Conservation (phyloP, 208 protist genomes). For the Wallacemonas sp. region DNA sequence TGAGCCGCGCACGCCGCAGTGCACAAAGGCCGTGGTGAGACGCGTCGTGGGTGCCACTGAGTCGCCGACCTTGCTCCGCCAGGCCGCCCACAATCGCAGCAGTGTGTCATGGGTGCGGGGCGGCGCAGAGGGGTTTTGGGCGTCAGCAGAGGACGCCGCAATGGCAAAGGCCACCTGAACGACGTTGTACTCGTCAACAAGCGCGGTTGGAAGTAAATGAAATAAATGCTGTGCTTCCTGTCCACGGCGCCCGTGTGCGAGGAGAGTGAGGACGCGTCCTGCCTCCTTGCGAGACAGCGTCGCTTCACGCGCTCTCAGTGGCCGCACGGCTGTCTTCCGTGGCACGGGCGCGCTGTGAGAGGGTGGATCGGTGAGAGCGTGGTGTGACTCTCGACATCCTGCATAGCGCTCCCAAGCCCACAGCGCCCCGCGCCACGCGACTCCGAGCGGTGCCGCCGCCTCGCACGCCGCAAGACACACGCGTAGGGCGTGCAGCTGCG, state of each 20-base stretch:
- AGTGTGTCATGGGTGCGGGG: constrained; percentile 18
- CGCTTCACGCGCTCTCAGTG: no score
- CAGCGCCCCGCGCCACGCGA: background rate
- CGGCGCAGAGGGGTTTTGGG: no score
- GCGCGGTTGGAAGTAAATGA: constrained; percentile 12
- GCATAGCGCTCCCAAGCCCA: background rate
- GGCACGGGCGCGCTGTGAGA: no score
- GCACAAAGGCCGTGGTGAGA: constrained; percentile 52
- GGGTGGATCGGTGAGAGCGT: background rate
- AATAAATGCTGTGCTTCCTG: constrained; percentile 48
- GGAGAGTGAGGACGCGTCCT: constrained; percentile 49
- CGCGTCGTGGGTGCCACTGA: constrained; percentile 32
- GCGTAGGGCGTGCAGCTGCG: background rate
- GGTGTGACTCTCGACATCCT: background rate
- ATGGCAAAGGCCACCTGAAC: constrained; percentile 53
- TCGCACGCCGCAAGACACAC: background rate
- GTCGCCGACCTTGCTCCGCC: constrained; percentile 62
- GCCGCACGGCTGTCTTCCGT: no score
- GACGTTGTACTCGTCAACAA: constrained; percentile 56
- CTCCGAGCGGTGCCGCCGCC: background rate
- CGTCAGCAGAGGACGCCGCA: no score
- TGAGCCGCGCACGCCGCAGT: constrained; percentile 36
- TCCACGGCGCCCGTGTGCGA: constrained; percentile 52
- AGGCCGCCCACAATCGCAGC: constrained; percentile 60
- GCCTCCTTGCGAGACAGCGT: constrained; percentile 19